These are phyloP conservation scores for Leccinellum luteum DNA, from an alignment of 768 basidiomycete genomes.

Conservation along the genomic window DNA sequence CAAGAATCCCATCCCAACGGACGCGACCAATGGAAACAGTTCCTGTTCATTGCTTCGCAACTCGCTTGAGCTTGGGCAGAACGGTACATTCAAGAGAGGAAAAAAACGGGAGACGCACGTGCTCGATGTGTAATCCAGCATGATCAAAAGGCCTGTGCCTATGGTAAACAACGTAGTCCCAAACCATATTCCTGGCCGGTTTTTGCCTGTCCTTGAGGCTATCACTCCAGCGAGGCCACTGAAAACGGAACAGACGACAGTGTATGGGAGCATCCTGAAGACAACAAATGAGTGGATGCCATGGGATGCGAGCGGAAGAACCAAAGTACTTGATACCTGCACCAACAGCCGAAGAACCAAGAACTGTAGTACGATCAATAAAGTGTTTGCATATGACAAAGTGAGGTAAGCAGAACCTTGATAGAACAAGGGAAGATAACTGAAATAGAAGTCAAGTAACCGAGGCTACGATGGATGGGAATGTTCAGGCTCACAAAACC, in stretches of 20 bases:
- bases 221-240: slow-evolving; percentile 58
- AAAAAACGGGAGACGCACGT: slow-evolving; percentile 30
- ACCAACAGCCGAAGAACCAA: slow-evolving; percentile 71
- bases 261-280: slow-evolving; percentile 68
- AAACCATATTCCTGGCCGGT: slow-evolving; percentile 63
- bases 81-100: background rate
- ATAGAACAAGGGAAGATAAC: slow-evolving; percentile 73
- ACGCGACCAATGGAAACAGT: slow-evolving; percentile 63
- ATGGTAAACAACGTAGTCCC: slow-evolving; percentile 56
- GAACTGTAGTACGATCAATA: slow-evolving; percentile 29
- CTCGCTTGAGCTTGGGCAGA: slow-evolving; percentile 1
- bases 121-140: slow-evolving; percentile 56
- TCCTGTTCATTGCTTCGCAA: slow-evolving; percentile 53
- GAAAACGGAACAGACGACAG: slow-evolving; percentile 51
- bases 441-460: background rate
- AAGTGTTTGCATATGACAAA: background rate
- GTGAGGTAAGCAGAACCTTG: slow-evolving; percentile 38
- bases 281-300: background rate
- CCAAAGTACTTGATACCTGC: slow-evolving; percentile 69
- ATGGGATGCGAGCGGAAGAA: background rate
- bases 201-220: slow-evolving; percentile 54
- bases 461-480: no score
- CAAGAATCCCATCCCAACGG: slow-evolving; percentile 60
- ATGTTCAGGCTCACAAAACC: slow-evolving; percentile 19
- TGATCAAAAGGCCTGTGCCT: slow-evolving; percentile 72